Evolutionary conservation across 2,329 filamentous ascomycete genomes (phyloP), one percentile per base, ranked within the genome.

Genomic region (Thermomyces lanuginosus): DNA sequence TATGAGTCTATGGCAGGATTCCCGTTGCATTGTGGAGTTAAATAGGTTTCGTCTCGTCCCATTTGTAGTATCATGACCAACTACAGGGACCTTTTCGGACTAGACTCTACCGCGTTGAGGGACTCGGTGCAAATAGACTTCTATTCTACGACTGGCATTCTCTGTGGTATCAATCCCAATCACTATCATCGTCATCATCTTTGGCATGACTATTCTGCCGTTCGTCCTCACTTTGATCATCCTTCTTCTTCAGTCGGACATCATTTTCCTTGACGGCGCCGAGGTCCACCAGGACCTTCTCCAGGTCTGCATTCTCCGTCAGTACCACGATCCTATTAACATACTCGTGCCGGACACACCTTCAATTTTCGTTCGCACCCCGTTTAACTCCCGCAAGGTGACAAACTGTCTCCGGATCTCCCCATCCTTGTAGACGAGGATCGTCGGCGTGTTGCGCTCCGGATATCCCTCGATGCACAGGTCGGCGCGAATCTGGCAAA

Each of bases 381-480:
- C 89, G 6, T 72, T 72, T 23, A 95, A 54, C 28, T 81, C 80
- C 42, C 70, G 67, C 37, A 98, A 57, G 3, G 86, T 95, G n/a
- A 98, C 78, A 27, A 93, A 58, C 55, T 98, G 89, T 58, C 73
- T 81, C 48, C 74, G 73, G 38, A 98, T 92, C 48, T 98, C 81
- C 10, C 82, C 83, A 42, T 92, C 82, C 48, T 76, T 77, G 56
- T 98, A 98, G 0, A 92, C 69, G 36, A 98, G 49, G 18, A 98
- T 82, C 0, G 89, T 98, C 2, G 89, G 89, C 31, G 83, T 92
- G 51, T 98, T 98, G 31, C 69, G 68, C 44, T 95, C 89, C 2
- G 89, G 89, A 52, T 98, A 98, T 21, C 82, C 82, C 51, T 95
- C 89, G 41, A 98, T 93, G 31, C 89, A 92, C 58, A 93, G 72